These are phyloP conservation scores for Haplosporangium sp. DNA, from an alignment of 371 early-diverging fungal genomes.

Conservation along the genomic window DNA sequence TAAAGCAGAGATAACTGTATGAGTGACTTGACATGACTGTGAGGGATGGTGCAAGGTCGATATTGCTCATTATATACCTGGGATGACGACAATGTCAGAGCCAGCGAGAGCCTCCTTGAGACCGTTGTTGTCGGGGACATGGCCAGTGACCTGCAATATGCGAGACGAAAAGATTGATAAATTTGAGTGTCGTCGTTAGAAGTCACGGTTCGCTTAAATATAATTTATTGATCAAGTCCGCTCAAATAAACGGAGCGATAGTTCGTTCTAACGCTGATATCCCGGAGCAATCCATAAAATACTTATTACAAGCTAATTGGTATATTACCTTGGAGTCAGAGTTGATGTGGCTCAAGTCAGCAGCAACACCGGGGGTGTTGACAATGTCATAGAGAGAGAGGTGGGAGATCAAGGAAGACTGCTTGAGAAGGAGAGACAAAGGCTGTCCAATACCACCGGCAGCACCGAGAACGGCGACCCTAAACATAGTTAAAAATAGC, in stretches of 20 bases:
- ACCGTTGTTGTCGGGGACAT: slow-evolving; percentile 86
- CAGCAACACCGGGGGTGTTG: slow-evolving; percentile 98
- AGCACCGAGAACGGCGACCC: slow-evolving; percentile 92
- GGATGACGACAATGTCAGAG: slow-evolving; percentile 94
- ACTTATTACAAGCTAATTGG: too few species aligned
- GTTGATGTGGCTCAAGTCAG: slow-evolving; percentile 98
- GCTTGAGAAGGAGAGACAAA: slow-evolving; percentile 89
- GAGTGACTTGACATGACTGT: neutral
- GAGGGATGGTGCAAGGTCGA: neutral
- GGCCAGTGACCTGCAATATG: slow-evolving; percentile 79
- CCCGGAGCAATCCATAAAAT: too few species aligned
- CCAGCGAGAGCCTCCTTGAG: slow-evolving; percentile 90
- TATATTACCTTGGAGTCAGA: slow-evolving; percentile 79
- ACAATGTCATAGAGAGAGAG: slow-evolving; percentile 96
- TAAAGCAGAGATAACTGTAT: neutral
- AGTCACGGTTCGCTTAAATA: neutral
- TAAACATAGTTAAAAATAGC: slow-evolving; percentile 37
- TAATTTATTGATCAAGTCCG: neutral
- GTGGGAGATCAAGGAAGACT: slow-evolving; percentile 83
- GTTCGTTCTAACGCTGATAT: neutral
- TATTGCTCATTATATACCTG: slow-evolving; percentile 50
- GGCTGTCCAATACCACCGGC: slow-evolving; percentile 96
- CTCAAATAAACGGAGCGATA: neutral
- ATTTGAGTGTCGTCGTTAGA: neutral
- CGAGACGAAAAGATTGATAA: neutral